phyloP scores from a whole-genome alignment of 2,329 filamentous ascomycete species.

The Pseudogymnoascus sp. region DNA sequence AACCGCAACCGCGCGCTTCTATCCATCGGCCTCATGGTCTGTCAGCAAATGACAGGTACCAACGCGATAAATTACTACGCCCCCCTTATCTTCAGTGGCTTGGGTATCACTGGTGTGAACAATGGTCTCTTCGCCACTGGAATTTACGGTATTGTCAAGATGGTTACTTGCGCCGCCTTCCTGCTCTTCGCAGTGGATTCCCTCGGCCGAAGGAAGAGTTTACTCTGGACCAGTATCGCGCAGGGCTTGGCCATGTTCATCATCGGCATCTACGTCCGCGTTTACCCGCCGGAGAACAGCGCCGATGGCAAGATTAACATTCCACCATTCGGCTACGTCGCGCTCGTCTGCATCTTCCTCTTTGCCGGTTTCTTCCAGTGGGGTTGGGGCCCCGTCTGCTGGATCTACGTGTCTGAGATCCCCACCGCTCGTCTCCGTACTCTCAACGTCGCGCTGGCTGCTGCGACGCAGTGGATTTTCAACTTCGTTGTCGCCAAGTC shows the following conservation, averaged over 20 bases:
- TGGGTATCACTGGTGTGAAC: constrained; percentile 50
- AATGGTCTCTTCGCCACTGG: constrained; percentile 64
- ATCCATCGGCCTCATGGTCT: constrained; percentile 56
- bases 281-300: constrained; percentile 48
- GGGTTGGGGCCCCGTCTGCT: constrained; percentile 63
- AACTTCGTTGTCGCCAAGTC: constrained; percentile 65
- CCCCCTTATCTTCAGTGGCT: constrained; percentile 58
- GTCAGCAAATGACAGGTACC: constrained; percentile 63
- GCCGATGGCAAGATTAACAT: constrained; percentile 34
- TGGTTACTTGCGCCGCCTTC: constrained; percentile 54
- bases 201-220: constrained; percentile 48
- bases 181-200: constrained; percentile 61
- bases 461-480: constrained; percentile 63
- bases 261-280: constrained; percentile 62
- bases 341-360: constrained; percentile 63
- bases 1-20: constrained; percentile 59
- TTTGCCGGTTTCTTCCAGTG: constrained; percentile 65
- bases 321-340: constrained; percentile 59
- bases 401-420: constrained; percentile 65
- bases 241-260: constrained; percentile 59
- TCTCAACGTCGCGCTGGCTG: constrained; percentile 59
- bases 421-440: constrained; percentile 58
- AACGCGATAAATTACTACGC: constrained; percentile 53
- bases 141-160: constrained; percentile 66
- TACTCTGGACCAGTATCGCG: constrained; percentile 57